Base-by-base conservation (phyloP, 257 asterid species). In the Solanum corneliomulleri region DNA sequence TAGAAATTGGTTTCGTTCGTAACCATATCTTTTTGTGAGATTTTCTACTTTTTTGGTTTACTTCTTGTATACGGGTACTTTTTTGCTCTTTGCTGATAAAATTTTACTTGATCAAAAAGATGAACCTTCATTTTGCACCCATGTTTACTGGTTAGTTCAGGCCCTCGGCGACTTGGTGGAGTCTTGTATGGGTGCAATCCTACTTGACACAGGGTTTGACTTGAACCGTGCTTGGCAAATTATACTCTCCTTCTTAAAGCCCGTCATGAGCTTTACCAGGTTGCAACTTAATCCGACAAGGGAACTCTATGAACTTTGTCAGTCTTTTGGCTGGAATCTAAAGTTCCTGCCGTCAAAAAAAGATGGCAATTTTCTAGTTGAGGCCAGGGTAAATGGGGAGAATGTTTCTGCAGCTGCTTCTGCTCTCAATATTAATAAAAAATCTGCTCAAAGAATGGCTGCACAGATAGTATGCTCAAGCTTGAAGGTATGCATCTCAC, bases 151-250 rank as follows among this genome's bases (percentile, higher is more conserved):
- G 56, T 90, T 88, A 87, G 80, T 93, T 87, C 94, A 97, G 99
- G 99, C 91, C 78, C 98, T 97, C 70, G 99, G 99, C 84, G 99
- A 97, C 90, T 80, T 97, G 91, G 97, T 97, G 91, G 99, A 97
- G 92, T 97, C 99, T 88, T 93, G 95, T 90, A 89, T 93, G 85
- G 99, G 99, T 71, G 99, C 99, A 81, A 83, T 96, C 82, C 94
- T 90, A 87, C 98, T 97, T 41, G 99, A 97, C 92, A 82, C 97
- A 0, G 97, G 99, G 76, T 93, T 95, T 85, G 91, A 97, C 90
- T 92, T 97, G 92, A 87, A 89, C 74, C 88, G 44, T 84, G 95
- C 93, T 85, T 96, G 99, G 99, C 87, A 91, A 87, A 91, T 89
- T 81, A 91, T 95, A 91, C 91, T 94, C 78, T 90, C 92, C 91